Evolutionary conservation across 192 early-diverging fungal species (phyloP).

Genomic region (Obelidium mucronatum): DNA sequence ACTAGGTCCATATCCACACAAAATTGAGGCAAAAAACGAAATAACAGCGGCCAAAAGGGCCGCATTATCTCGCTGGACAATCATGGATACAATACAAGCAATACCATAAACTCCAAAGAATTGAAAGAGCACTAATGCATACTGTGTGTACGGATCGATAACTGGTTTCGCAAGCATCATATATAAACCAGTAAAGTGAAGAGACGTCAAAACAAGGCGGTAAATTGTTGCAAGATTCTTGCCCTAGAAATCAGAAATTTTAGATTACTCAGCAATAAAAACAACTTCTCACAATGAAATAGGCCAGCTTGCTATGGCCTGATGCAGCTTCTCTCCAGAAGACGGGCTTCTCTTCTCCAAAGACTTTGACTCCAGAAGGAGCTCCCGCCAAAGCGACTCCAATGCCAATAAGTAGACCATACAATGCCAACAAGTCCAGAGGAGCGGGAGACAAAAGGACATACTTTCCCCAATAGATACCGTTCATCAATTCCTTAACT

Average conservation of each 20-base stretch:
- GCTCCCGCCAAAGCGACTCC: conserved; percentile 50
- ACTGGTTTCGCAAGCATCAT: conserved; percentile 46
- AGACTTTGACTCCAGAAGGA: conserved; percentile 59
- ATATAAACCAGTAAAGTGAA: conserved; percentile 53
- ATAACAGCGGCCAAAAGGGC: conserved; percentile 46
- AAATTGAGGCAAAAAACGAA: conserved; percentile 53
- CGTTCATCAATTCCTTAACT: conserved; percentile 49
- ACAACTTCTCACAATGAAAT: conserved; percentile 35
- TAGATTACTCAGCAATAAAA: too few relatives aligned
- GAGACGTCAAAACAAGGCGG: conserved; percentile 49
- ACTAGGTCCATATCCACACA: conserved; percentile 59
- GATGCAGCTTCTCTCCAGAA: conserved; percentile 59
- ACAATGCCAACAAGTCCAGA: conserved; percentile 41
- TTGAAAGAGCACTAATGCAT: conserved; percentile 44
- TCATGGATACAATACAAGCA: conserved; percentile 48
- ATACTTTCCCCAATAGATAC: conserved; percentile 49
- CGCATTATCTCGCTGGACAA: conserved; percentile 53
- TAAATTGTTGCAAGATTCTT: conserved; percentile 52
- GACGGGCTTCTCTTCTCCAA: conserved; percentile 56
- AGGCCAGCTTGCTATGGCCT: conserved; percentile 45
- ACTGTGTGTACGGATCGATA: conserved; percentile 40
- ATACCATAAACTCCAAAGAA: conserved; percentile 61
- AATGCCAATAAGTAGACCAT: conserved; percentile 48
- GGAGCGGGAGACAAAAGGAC: conserved; percentile 52
- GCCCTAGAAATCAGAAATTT: conserved; percentile 22